Percentiles rank a stretch among this genome's conserved stretches.
phyloP scores from a whole-genome alignment of 441 rosid species.

The Adansonia rubrostipa region DNA sequence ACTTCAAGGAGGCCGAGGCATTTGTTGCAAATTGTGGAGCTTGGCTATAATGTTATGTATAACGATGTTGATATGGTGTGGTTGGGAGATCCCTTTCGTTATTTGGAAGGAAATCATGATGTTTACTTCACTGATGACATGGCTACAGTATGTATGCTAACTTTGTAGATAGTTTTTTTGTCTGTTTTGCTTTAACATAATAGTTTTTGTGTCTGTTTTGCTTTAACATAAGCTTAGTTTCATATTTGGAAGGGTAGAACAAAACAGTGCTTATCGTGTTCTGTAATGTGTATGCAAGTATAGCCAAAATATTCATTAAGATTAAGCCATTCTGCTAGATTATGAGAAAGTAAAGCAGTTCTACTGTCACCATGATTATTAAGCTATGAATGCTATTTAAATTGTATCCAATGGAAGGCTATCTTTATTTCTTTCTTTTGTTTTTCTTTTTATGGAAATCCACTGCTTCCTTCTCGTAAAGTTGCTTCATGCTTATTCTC shows the following conservation, averaged over 20 bases:
- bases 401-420: neutral
- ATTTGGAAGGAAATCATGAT: constrained; percentile 77
- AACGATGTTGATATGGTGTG: constrained; percentile 98
- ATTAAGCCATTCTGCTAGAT: neutral
- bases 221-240: neutral
- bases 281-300: neutral
- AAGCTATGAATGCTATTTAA: neutral
- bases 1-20: too few species aligned
- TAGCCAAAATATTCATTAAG: neutral
- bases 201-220: constrained; percentile 2
- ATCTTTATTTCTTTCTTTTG: neutral
- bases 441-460: neutral
- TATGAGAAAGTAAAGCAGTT: neutral
- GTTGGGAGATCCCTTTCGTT: constrained; percentile 82
- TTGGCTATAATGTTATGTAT: constrained; percentile 94
- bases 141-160: constrained; percentile 56
- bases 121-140: constrained; percentile 90
- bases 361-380: neutral
- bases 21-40: constrained; percentile 73
- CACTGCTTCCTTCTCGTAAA: constrained; percentile 13
- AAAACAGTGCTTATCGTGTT: neutral
- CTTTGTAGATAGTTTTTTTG: constrained; percentile 6
- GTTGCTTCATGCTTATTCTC: constrained; percentile 4
- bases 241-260: neutral
- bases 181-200: too few species aligned